Evolutionary conservation across 169 alveolate species (phyloP).

Genomic region (Plasmodium coatneyi): DNA sequence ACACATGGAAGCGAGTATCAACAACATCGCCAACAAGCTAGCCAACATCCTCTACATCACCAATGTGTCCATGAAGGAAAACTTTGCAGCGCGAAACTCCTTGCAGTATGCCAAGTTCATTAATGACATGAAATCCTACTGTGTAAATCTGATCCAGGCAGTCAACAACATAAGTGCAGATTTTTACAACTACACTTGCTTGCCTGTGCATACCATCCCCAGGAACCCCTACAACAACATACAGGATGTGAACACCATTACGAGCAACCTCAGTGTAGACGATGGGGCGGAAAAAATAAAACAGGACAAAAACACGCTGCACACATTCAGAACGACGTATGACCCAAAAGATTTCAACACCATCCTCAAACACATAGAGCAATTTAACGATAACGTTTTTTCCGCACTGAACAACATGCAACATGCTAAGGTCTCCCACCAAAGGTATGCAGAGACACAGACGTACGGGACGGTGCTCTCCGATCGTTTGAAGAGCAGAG

Average conservation of each 20-base stretch:
- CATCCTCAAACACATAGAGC: slow-evolving; percentile 29
- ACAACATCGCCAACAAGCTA: slow-evolving; percentile 57
- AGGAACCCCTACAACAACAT: slow-evolving; percentile 48
- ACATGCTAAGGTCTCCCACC: slow-evolving; percentile 7
- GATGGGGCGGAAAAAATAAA: slow-evolving; percentile 30
- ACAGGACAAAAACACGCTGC: slow-evolving; percentile 5
- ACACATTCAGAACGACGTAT: slow-evolving; percentile 5
- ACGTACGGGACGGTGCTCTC: slow-evolving; percentile 48
- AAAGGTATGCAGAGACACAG: slow-evolving; percentile 11
- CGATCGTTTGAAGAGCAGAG: slow-evolving; percentile 43
- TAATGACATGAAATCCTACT: slow-evolving; percentile 73
- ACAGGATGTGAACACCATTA: slow-evolving; percentile 34
- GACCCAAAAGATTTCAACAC: background rate
- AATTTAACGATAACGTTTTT: slow-evolving; percentile 21
- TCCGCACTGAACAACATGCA: slow-evolving; percentile 58
- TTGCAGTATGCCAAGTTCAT: slow-evolving; percentile 50
- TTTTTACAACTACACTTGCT: slow-evolving; percentile 30
- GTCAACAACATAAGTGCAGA: slow-evolving; percentile 30
- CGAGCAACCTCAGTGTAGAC: slow-evolving; percentile 48
- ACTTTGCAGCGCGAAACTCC: slow-evolving; percentile 10
- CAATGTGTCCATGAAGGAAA: slow-evolving; percentile 61
- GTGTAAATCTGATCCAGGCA: slow-evolving; percentile 61
- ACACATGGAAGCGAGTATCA: slow-evolving; percentile 10
- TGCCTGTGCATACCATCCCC: slow-evolving; percentile 72
- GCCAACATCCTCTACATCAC: slow-evolving; percentile 68